A percentile compares a stretch with the other conserved stretches of the same genome.
Evolutionary conservation across 345 rosid genomes (phyloP).

Genomic region (Populus deltoides): DNA sequence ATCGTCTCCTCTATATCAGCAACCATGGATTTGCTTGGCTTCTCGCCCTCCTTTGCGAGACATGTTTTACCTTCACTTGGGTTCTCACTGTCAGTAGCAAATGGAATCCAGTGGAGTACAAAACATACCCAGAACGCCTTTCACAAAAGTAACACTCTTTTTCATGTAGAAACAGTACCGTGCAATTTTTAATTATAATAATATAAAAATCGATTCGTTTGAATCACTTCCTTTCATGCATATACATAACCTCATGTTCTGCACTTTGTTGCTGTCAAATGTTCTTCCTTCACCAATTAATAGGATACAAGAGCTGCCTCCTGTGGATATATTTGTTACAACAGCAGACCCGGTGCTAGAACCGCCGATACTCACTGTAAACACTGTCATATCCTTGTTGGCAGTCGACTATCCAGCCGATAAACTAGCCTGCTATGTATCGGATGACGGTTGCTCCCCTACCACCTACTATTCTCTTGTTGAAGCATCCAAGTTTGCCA

Average conservation of each 20-base stretch:
- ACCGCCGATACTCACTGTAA: conserved; percentile 45
- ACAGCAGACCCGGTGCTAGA: conserved; percentile 49
- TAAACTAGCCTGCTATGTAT: conserved; percentile 54
- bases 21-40: conserved; percentile 48
- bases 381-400: conserved; percentile 51
- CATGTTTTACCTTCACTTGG: conserved; percentile 56
- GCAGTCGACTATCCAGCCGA: conserved; percentile 56
- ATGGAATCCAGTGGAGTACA: conserved; percentile 55
- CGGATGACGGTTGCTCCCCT: conserved; percentile 60
- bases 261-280: not conserved
- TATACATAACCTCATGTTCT: not conserved
- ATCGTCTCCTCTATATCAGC: conserved; percentile 34
- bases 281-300: not conserved
- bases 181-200: not conserved
- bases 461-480: conserved; percentile 52
- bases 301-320: conserved; percentile 50
- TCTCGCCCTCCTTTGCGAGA: conserved; percentile 62
- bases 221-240: not conserved
- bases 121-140: conserved; percentile 47
- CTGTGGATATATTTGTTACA: conserved; percentile 57
- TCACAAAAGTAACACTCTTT: conserved; percentile 27
- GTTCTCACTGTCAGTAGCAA: conserved; percentile 35
- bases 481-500: conserved; percentile 60
- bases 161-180: not conserved
- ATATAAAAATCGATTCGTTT: too few relatives aligned